These are phyloP conservation scores for Tillandsia fasciculata DNA, from an alignment of 176 grass and related monocot genomes.

Conservation along the genomic window DNA sequence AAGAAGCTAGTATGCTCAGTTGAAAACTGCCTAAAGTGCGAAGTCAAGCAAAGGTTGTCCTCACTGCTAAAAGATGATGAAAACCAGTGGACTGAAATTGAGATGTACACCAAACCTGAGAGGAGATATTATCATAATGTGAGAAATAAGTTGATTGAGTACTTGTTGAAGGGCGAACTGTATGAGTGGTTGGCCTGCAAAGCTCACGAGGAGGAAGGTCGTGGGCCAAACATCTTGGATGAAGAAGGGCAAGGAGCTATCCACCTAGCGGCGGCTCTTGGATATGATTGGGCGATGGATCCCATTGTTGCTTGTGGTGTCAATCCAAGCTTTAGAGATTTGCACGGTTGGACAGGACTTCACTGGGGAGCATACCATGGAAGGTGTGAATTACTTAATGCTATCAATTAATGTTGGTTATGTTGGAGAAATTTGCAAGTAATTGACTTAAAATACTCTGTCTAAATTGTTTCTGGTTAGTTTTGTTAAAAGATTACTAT, in stretches of 20 bases:
- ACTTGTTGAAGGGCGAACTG: conserved; percentile 61
- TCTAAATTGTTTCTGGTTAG: too few relatives aligned
- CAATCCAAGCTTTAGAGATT: conserved; percentile 87
- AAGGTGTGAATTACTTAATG: conserved; percentile 28
- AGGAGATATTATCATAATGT: background rate
- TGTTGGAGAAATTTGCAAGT: background rate
- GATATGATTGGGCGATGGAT: conserved; percentile 80
- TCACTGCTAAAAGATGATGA: conserved; percentile 7
- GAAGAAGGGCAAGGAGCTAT: conserved; percentile 84
- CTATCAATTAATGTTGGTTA: background rate
- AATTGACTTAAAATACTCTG: background rate
- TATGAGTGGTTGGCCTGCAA: conserved; percentile 76
- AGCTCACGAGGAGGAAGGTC: conserved; percentile 45
- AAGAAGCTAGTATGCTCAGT: conserved; percentile 18
- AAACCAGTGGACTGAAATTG: background rate
- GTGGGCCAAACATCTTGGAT: conserved; percentile 57
- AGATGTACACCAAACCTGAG: background rate
- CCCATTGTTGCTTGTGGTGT: conserved; percentile 64
- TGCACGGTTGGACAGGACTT: conserved; percentile 78
- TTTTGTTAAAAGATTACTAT: too few relatives aligned
- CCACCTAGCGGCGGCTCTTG: conserved; percentile 73
- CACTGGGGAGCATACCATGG: conserved; percentile 96
- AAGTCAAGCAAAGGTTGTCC: conserved; percentile 22
- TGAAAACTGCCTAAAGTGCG: conserved; percentile 26
- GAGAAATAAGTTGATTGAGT: conserved; percentile 29